Evolutionary conservation across 2,329 filamentous ascomycete species (phyloP).

Genomic region (Boeremia exigua): DNA sequence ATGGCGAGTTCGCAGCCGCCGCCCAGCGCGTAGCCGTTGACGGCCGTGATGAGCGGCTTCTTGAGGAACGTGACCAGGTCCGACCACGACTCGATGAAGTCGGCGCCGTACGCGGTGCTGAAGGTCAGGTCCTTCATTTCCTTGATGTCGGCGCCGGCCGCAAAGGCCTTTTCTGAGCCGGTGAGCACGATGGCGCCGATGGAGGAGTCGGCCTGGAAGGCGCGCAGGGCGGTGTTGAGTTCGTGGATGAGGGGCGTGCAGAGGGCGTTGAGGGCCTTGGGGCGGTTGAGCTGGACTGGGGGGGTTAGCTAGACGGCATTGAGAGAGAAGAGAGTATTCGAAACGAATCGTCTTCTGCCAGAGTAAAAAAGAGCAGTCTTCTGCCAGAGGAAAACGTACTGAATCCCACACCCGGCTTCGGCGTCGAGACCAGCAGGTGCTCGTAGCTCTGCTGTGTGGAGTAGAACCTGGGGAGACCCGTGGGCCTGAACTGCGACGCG

Average conservation of each 20-base stretch:
- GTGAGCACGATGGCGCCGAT: slow-evolving; percentile 69
- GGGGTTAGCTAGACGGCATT: no score
- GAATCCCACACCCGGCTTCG: slow-evolving; percentile 87
- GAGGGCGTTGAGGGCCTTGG: slow-evolving; percentile 93
- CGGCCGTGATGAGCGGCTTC: slow-evolving; percentile 92
- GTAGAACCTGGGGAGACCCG: slow-evolving; percentile 63
- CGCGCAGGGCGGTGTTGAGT: slow-evolving; percentile 59
- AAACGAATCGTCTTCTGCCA: no score
- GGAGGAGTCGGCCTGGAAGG: slow-evolving; percentile 40
- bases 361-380: no score
- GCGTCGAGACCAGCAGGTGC: slow-evolving; percentile 79
- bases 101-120: slow-evolving; percentile 80
- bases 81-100: slow-evolving; percentile 97
- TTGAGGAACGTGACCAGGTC: slow-evolving; percentile 82
- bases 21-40: slow-evolving; percentile 92
- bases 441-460: slow-evolving; percentile 68
- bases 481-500: slow-evolving; percentile 63
- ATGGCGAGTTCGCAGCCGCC: slow-evolving; percentile 96
- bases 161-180: slow-evolving; percentile 81
- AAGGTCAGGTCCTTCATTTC: slow-evolving; percentile 97
- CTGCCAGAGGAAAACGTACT: slow-evolving; percentile 61
- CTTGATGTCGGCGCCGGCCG: slow-evolving; percentile 93
- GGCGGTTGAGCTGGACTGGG: slow-evolving; percentile 88
- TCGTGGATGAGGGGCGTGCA: slow-evolving; percentile 89
- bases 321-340: no score